Base-by-base conservation (phyloP, 305 asterid genomes). In the Andrographis paniculata region DNA sequence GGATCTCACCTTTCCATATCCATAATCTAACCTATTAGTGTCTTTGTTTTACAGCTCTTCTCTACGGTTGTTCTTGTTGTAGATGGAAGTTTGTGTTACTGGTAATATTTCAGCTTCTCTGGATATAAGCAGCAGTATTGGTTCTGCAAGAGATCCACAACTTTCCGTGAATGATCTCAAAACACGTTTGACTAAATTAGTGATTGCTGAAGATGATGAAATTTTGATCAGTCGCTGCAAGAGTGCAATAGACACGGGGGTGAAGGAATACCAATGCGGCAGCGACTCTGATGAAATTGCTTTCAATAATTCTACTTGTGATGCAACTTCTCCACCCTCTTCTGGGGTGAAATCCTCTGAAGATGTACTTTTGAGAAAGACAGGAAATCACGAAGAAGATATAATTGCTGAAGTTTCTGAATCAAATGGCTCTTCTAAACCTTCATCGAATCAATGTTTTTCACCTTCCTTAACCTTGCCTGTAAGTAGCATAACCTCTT, bases 381-480 rank as follows among this genome's bases (percentile, higher is more conserved):
- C 61, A 57, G 67, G 30, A 59, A 59, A 62, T 54, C 54, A 22
- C 38, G 59, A 48, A 44, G 60, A 48, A 36, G 61, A 43, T 24
- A 19, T 47, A 27, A 63, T 49, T 47, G 46, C 58, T 48, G 66
- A 61, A 50, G 57, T 50, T 45, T 37, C 59, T 16, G 55, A 55
- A 35, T 55, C 24, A 41, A 60, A 59, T 62, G 65, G 50, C 27
- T 58, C 61, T 35, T 15, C 50, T 38, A 53, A 62, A 45, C 57
- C 75, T 66, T 53, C 14, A n/a, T n/a, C n/a, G 16, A 53, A 50
- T 73, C 58, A 19, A 21, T 49, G 71, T 48, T 59, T 38, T 60
- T 33, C 76, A 20, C 71, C 70, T 57, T 74, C 93, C 45, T 14
- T 45, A 20, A 79, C 86, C 19, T 65, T 85, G 55, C 93, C 95